Conservation (phyloP, 2,329 filamentous ascomycete species). For the Endocalyx cinctus region DNA sequence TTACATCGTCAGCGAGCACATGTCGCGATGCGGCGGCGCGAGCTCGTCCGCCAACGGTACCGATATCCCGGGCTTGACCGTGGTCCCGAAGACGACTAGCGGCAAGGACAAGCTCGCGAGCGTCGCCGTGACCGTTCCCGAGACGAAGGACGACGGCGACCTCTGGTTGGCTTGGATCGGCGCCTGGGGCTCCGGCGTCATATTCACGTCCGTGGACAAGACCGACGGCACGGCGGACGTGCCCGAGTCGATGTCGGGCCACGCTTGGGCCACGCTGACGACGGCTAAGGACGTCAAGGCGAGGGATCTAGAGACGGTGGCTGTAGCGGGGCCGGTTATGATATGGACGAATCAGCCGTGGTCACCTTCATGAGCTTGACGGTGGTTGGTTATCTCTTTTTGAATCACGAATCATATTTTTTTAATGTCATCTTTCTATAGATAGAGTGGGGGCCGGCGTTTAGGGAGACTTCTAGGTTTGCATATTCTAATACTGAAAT, state of each 20-base stretch:
- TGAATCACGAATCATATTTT: too few species aligned
- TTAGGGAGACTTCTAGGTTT: too few species aligned
- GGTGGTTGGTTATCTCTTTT: too few species aligned
- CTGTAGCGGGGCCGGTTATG: slow-evolving; percentile 31
- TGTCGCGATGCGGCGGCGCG: slow-evolving; percentile 19
- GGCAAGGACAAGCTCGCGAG: too few species aligned
- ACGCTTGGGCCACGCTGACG: slow-evolving; percentile 31
- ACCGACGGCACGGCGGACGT: slow-evolving; percentile 20
- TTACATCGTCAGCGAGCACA: slow-evolving; percentile 26
- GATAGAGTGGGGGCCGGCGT: too few species aligned
- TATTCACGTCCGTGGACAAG: slow-evolving; percentile 24
- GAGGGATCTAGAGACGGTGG: slow-evolving; percentile 13
- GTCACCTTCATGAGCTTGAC: too few species aligned
- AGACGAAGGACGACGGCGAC: slow-evolving; percentile 9
- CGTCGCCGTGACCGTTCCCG: slow-evolving; percentile 19
- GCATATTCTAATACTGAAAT: too few species aligned
- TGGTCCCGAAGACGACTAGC: too few species aligned
- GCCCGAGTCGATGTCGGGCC: slow-evolving; percentile 27
- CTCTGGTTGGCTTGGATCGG: slow-evolving; percentile 33
- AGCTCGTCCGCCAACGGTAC: too few species aligned
- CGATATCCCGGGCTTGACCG: too few species aligned
- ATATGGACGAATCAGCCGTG: slow-evolving; percentile 27
- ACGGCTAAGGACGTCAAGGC: slow-evolving; percentile 17
- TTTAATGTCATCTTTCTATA: too few species aligned
- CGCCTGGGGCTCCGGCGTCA: slow-evolving; percentile 28